A percentile compares a stretch with the other conserved stretches of the same genome.
Evolutionary conservation across 768 basidiomycete genomes (phyloP).

Genomic region (Pulveroboletus sp.): DNA sequence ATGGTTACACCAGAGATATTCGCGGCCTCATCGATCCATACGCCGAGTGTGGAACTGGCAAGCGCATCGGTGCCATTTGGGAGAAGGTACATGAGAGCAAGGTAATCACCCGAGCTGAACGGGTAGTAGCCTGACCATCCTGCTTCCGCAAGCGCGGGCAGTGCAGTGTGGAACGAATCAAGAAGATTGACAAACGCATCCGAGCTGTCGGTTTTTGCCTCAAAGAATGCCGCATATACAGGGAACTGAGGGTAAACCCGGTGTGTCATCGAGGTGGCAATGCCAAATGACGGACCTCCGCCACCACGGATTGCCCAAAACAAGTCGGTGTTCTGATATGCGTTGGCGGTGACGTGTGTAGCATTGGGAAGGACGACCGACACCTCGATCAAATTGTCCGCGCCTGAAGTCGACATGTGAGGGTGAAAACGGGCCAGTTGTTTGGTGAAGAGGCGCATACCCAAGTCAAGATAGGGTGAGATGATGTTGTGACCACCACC

Average conservation of each 20-base stretch:
- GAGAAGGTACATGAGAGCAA: background rate
- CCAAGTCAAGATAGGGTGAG: background rate
- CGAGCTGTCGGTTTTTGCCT: background rate
- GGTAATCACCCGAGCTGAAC: background rate
- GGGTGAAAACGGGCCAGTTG: too few species aligned
- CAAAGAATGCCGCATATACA: conserved; percentile 17
- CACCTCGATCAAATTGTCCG: background rate
- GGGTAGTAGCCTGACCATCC: conserved; percentile 36
- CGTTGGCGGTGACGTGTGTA: conserved; percentile 25
- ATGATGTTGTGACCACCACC: conserved; percentile 1
- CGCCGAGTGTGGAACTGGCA: background rate
- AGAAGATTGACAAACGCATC: background rate
- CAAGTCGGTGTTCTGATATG: conserved; percentile 35
- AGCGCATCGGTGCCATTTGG: background rate
- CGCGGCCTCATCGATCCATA: background rate
- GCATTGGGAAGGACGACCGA: background rate
- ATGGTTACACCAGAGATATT: background rate
- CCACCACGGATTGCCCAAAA: too few species aligned
- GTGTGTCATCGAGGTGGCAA: conserved; percentile 44
- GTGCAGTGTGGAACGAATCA: conserved; percentile 12
- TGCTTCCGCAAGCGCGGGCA: conserved; percentile 33
- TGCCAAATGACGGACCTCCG: too few species aligned
- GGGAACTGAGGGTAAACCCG: conserved; percentile 37
- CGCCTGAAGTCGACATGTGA: background rate
- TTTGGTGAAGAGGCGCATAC: background rate